phyloP scores from a whole-genome alignment of 73 alveolate genomes.

The Tetrahymena malaccensis region DNA sequence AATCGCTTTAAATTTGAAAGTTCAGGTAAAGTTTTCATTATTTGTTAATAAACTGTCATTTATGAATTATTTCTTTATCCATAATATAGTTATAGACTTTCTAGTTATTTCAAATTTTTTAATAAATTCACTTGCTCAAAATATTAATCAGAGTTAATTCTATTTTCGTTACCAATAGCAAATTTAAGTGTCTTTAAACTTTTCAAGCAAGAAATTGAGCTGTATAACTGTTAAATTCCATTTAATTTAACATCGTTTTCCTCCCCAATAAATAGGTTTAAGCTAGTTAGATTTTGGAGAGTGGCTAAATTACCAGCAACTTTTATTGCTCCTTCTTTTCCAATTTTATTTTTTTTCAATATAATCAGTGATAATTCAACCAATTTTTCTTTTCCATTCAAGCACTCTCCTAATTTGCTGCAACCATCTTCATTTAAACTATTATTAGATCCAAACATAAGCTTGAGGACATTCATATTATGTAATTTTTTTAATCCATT shows the following conservation, averaged over 20 bases:
- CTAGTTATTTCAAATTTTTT: not conserved
- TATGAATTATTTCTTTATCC: not conserved
- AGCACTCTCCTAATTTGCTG: not conserved
- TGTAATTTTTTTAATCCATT: not conserved
- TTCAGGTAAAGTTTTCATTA: not conserved
- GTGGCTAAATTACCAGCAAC: not conserved
- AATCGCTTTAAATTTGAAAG: not conserved
- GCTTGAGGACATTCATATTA: not conserved
- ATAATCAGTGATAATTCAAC: not conserved
- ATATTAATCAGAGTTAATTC: not conserved
- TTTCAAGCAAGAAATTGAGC: not conserved
- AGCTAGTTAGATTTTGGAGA: not conserved
- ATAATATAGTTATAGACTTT: not conserved
- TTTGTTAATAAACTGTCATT: not conserved
- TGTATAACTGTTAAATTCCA: not conserved
- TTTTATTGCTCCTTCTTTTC: not conserved
- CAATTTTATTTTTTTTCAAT: not conserved
- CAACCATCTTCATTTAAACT: not conserved
- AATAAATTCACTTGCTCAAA: too few relatives aligned
- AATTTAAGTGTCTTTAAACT: not conserved
- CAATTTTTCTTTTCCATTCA: not conserved
- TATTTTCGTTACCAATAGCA: not conserved
- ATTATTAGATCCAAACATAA: not conserved
- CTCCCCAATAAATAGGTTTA: not conserved
- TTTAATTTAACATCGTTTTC: not conserved